These are phyloP conservation scores for Prunus yedoensis DNA, from an alignment of 331 rosid species.

Conservation along the genomic window DNA sequence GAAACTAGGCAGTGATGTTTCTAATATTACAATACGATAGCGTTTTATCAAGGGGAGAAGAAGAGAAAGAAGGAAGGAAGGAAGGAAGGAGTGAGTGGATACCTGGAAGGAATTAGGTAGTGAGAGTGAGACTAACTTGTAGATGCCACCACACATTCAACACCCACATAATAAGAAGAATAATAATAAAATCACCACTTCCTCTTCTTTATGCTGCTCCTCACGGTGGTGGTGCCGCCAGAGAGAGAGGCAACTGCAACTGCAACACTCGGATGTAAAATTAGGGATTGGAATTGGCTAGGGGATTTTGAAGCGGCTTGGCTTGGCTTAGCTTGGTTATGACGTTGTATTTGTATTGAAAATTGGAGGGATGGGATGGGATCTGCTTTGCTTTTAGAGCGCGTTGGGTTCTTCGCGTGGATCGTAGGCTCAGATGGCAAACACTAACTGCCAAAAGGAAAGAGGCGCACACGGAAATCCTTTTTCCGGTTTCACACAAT, in stretches of 20 bases:
- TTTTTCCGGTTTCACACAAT: too few relatives aligned
- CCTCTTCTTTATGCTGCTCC: too few relatives aligned
- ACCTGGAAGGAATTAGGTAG: background rate
- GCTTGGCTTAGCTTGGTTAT: too few relatives aligned
- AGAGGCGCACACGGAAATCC: too few relatives aligned
- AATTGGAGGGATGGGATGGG: too few relatives aligned
- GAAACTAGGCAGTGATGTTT: too few relatives aligned
- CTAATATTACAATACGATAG: too few relatives aligned
- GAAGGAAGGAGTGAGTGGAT: background rate
- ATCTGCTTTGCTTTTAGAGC: background rate
- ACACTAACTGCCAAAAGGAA: too few relatives aligned
- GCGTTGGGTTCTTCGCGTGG: background rate
- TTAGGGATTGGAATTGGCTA: background rate
- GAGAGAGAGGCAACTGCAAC: background rate
- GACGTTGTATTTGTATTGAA: too few relatives aligned
- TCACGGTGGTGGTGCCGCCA: background rate
- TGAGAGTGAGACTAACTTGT: background rate
- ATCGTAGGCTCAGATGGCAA: background rate
- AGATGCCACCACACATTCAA: background rate
- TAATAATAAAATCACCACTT: background rate
- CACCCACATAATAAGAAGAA: background rate
- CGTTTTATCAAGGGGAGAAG: background rate
- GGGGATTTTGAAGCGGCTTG: background rate
- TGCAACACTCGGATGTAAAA: background rate
- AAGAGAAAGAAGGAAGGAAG: too few relatives aligned